Evolutionary conservation across 202 grass and related monocot genomes (phyloP).

Genomic region (Eragrostis tef): DNA sequence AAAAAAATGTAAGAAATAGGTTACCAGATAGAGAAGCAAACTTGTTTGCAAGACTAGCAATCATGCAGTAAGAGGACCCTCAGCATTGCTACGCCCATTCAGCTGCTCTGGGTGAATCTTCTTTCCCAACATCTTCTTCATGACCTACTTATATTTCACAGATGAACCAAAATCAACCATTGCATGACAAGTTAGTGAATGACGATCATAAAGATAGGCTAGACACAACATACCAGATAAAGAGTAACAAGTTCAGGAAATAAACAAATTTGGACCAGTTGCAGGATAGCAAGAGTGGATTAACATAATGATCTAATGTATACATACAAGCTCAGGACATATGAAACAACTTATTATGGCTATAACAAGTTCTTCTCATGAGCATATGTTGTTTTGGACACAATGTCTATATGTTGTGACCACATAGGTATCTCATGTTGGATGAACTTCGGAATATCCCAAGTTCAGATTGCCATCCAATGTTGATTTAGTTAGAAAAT

Average conservation of each 20-base stretch:
- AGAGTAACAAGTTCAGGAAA: slow-evolving; percentile 4
- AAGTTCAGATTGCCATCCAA: neutral
- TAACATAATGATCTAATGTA: no score
- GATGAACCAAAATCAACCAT: slow-evolving; percentile 40
- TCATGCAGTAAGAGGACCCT: slow-evolving; percentile 54
- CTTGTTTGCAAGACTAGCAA: slow-evolving; percentile 38
- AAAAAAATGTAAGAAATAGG: slow-evolving; percentile 41
- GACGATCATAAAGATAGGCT: slow-evolving; percentile 20
- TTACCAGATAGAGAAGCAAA: slow-evolving; percentile 57
- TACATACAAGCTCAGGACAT: neutral
- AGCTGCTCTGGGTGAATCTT: slow-evolving; percentile 89
- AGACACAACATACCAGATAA: slow-evolving; percentile 10
- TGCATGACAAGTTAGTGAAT: slow-evolving; percentile 30
- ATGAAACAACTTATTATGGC: slow-evolving; percentile 18
- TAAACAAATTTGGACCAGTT: slow-evolving; percentile 30
- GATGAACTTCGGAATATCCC: slow-evolving; percentile 11
- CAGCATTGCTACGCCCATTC: slow-evolving; percentile 41
- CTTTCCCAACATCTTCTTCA: slow-evolving; percentile 94
- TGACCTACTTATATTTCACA: slow-evolving; percentile 72
- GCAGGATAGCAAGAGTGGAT: slow-evolving; percentile 3
- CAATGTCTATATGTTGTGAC: slow-evolving; percentile 17
- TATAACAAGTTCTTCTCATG: slow-evolving; percentile 29
- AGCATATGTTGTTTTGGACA: slow-evolving; percentile 18
- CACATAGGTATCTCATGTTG: slow-evolving; percentile 11
- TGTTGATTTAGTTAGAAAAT: slow-evolving; percentile 8